Conservation (phyloP, 2,329 filamentous ascomycete genomes). For the Penicillium sp. region DNA sequence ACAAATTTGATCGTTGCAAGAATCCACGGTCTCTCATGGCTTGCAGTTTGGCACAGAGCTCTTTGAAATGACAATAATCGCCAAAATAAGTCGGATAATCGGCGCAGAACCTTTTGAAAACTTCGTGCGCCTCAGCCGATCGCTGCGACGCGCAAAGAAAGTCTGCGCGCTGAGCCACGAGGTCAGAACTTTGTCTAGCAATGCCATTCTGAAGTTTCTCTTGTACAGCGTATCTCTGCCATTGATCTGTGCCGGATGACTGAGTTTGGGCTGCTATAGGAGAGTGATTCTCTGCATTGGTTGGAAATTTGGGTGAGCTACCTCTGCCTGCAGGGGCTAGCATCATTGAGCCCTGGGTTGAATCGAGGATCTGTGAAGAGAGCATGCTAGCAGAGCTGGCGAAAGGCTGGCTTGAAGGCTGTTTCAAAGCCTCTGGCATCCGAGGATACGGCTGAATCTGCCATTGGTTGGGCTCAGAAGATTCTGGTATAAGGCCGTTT, state of each 20-base stretch:
- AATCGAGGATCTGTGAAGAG: conserved; percentile 5
- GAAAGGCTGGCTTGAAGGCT: conserved; percentile 16
- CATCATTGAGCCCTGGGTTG: conserved; percentile 4
- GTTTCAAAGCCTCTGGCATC: conserved; percentile 6
- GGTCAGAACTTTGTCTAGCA: conserved; percentile 6
- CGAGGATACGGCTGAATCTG: conserved; percentile 10
- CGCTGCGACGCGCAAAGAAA: conserved; percentile 17
- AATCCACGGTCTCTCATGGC: conserved; percentile 25
- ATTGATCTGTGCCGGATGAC: conserved; percentile 10
- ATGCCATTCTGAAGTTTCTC: not conserved
- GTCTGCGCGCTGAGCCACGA: conserved; percentile 18
- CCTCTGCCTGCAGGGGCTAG: not conserved
- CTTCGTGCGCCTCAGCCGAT: conserved; percentile 19
- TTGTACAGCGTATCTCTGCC: not conserved
- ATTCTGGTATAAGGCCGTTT: conserved; percentile 19
- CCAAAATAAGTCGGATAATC: conserved; percentile 38
- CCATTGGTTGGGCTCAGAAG: conserved; percentile 16
- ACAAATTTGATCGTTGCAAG: conserved; percentile 34
- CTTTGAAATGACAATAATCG: conserved; percentile 33
- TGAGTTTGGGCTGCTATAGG: conserved; percentile 6
- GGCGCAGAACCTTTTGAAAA: conserved; percentile 35
- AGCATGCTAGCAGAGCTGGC: conserved; percentile 14
- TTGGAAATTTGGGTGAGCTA: conserved; percentile 2
- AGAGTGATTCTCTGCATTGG: conserved; percentile 13
- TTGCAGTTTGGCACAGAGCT: conserved; percentile 34